Conservation (phyloP, 139 green algal species). For the Nannochloris sp. region DNA sequence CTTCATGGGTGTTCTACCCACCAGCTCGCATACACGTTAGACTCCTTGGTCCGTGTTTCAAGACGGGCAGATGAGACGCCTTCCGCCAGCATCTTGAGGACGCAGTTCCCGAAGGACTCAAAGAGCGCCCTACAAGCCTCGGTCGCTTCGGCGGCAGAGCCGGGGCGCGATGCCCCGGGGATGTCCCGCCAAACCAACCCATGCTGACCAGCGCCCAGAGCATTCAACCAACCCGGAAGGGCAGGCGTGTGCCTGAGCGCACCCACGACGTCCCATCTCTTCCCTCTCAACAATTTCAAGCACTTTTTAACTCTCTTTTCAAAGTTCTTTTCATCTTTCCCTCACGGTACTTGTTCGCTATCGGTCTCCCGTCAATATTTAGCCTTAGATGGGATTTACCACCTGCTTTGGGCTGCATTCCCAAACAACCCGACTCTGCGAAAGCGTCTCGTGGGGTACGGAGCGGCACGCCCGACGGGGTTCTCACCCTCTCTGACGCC, state of each 20-base stretch:
- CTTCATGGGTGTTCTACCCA: slow-evolving; percentile 85
- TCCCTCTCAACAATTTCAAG: slow-evolving; percentile 84
- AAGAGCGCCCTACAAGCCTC: slow-evolving; percentile 61
- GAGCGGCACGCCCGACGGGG: slow-evolving; percentile 57
- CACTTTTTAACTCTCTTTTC: slow-evolving; percentile 96
- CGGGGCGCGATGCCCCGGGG: slow-evolving; percentile 40
- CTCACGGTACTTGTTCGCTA: slow-evolving; percentile 95
- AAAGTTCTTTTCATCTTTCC: slow-evolving; percentile 97
- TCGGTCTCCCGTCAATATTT: slow-evolving; percentile 89
- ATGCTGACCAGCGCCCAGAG: slow-evolving; percentile 74
- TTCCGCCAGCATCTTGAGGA: slow-evolving; percentile 77
- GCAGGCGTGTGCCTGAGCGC: slow-evolving; percentile 60
- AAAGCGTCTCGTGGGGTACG: slow-evolving; percentile 63
- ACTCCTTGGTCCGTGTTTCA: slow-evolving; percentile 97
- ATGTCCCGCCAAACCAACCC: slow-evolving; percentile 66
- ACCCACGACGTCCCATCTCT: slow-evolving; percentile 35
- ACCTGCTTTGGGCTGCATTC: slow-evolving; percentile 87
- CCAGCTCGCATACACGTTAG: slow-evolving; percentile 87
- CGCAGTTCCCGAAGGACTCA: slow-evolving; percentile 58
- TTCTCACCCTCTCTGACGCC: slow-evolving; percentile 80
- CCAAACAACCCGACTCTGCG: slow-evolving; percentile 84
- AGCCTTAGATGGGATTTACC: slow-evolving; percentile 93
- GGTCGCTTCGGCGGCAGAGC: slow-evolving; percentile 49
- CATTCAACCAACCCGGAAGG: slow-evolving; percentile 52
- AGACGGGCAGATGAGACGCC: slow-evolving; percentile 75